A percentile compares a stretch with the other conserved stretches of the same genome.
These are phyloP conservation scores for Phylloporus sp. DNA, from an alignment of 1,284 basidiomycete species.

Conservation along the genomic window DNA sequence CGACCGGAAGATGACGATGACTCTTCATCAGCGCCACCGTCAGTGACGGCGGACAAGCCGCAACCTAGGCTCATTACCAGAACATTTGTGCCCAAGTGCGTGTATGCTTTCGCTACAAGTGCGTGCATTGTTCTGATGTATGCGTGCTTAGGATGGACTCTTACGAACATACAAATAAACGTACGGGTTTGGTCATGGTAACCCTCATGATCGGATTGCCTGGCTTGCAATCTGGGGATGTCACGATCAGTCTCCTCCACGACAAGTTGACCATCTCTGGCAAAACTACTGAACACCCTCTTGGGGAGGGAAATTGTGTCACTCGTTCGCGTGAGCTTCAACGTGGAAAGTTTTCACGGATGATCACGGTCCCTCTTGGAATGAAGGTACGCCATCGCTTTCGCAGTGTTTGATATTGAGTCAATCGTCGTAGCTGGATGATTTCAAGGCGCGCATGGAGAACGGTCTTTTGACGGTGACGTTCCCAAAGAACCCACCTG, in stretches of 20 bases:
- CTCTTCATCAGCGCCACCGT: background rate
- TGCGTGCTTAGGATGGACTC: background rate
- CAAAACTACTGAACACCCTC: background rate
- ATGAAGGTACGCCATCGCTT: background rate
- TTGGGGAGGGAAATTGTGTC: background rate
- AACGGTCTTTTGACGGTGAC: conserved; percentile 7
- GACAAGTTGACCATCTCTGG: background rate
- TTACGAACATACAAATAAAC: background rate
- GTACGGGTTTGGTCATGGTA: background rate
- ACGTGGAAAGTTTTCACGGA: background rate
- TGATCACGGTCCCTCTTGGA: background rate
- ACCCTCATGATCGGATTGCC: background rate
- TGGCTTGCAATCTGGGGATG: background rate
- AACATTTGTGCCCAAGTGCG: background rate
- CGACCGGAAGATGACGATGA: too few relatives aligned
- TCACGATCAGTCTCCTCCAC: background rate
- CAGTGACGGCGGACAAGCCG: too few relatives aligned
- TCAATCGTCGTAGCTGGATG: background rate
- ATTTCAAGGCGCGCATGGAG: background rate
- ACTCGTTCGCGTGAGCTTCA: background rate
- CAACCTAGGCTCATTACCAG: too few relatives aligned
- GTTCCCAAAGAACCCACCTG: background rate
- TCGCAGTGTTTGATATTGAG: background rate
- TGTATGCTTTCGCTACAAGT: background rate
- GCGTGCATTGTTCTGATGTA: background rate